Base-by-base conservation (phyloP, 2,329 filamentous ascomycete genomes). In the Anisogramma anomala region DNA sequence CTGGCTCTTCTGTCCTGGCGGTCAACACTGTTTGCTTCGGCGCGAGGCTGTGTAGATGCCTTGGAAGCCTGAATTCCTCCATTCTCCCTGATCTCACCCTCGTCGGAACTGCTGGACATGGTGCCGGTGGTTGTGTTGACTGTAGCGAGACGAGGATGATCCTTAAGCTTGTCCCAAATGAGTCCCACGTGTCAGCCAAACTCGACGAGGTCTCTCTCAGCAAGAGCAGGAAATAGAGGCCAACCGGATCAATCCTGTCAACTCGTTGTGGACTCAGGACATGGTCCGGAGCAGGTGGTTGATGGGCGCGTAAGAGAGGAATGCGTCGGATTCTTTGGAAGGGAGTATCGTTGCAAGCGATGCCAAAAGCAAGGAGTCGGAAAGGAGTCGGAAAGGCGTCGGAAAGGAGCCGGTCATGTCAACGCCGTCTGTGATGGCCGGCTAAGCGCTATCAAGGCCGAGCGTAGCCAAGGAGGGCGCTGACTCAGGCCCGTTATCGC, bases 21-120 rank as follows among this genome's bases (percentile, higher is more conserved):
- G 85, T 94, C 84, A 94, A 94, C 80, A 76, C 74, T 79, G 76
- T 69, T 79, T 81, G 78, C 74, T 74, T 79, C 77, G 72, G 74
- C 66, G 64, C 72, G 73, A 72, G 73, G 70, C 72, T 79, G 77
- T 79, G 82, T 81, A 84, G 82, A 84, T 91, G 85, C 84, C 85
- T 91, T 91, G 63, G 65, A 66, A 55, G 68, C 59, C 58, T 60
- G 60, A 71, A 70, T 72, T 64, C 72, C 71, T 64, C 72, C 71
- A 66, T 75, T 75, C 66, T 88, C 84, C 61, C 82, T 66, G 63
- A 89, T 86, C 70, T 93, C 86, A 66, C 86, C 85, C 66, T 93
- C 84, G 64, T 85, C 84, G 57, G 83, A 84, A 66, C 80, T 85
- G 53, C 66, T 66, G 36, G 55, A 50, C 58, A 61, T 61, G 42